Percentiles rank a stretch among this genome's conserved stretches.
Conservation (phyloP, 1,139 yeast genomes). For the Geotrichum phurueaensis region DNA sequence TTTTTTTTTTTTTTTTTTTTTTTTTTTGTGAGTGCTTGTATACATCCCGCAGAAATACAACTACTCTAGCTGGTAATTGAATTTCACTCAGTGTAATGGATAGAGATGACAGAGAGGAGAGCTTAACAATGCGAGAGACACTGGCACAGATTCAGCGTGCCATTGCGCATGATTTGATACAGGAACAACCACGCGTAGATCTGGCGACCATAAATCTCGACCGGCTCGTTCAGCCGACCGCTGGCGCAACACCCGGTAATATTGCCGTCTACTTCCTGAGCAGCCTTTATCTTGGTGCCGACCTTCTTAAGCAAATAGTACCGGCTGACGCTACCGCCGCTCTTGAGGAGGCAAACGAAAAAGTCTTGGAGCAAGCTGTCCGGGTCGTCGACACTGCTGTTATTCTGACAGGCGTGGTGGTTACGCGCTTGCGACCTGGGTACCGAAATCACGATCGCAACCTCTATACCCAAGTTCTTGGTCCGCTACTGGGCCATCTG, state of each 20-base stretch:
- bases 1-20: background rate
- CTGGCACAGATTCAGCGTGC: background rate
- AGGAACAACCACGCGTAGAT: background rate
- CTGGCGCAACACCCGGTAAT: background rate
- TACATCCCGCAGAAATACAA: background rate
- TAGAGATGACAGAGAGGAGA: background rate
- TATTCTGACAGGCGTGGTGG: constrained; percentile 1
- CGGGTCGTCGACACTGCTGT: constrained; percentile 1
- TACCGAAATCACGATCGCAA: background rate
- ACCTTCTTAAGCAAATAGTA: background rate
- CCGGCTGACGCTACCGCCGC: background rate
- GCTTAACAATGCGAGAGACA: background rate
- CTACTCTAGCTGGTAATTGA: background rate
- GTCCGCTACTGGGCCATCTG: background rate
- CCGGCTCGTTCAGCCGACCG: background rate
- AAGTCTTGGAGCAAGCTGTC: background rate
- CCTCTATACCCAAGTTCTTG: background rate
- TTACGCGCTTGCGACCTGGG: background rate
- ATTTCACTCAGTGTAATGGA: background rate
- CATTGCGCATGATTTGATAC: background rate
- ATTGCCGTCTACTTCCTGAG: background rate
- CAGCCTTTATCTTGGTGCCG: background rate
- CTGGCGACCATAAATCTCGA: background rate
- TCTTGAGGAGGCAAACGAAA: background rate
- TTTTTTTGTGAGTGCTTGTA: background rate